Base-by-base conservation (phyloP, 2,329 filamentous ascomycete genomes). In the Alternaria consortialis region DNA sequence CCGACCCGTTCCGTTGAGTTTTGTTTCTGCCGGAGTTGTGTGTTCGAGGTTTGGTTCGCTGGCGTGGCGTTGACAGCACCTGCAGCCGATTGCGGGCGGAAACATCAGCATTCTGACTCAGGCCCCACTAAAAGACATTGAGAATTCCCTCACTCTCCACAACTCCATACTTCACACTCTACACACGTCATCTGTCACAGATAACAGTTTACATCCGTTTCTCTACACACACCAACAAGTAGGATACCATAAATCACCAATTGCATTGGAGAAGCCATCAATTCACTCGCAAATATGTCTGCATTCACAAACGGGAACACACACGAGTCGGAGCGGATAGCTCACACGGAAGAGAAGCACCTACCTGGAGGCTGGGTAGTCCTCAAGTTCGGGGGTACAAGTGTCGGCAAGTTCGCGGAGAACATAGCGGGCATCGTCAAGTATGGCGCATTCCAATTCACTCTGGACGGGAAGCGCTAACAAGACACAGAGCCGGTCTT, bases 321-420 rank as follows among this genome's bases (percentile, higher is more conserved):
- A 51, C 70, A 74, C 67, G 58, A 69, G 65, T 75, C 74, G 27
- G 71, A 74, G 68, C 74, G 76, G 74, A 79, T 77, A 80, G 73
- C 77, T 63, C 77, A 79, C 76, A 75, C 71, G 29, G 71, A 79
- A 70, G 83, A 84, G 65, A 81, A 82, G 72, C 77, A 84, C 65
- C 72, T 84, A 44, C 82, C 83, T 11, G 82, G 82, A 36, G 83
- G 82, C 40, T 97, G 93, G 94, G 85, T 97, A 31, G 91, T 97
- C 52, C 93, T 97, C 79, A 97, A 97, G 80, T 97, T 97, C 79
- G 94, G 94, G 64, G 94, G 94, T 53, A 99, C 94, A 53, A 97
- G 92, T 76, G 91, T 98, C 53, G 95, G 94, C 71, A 98, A 98
- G 81, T 97, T 97, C 73, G 90, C 94, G 53, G 86, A 81, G 67